These are phyloP conservation scores for Calonectria pauciramosa DNA, from an alignment of 2,329 filamentous ascomycete genomes.

Conservation along the genomic window DNA sequence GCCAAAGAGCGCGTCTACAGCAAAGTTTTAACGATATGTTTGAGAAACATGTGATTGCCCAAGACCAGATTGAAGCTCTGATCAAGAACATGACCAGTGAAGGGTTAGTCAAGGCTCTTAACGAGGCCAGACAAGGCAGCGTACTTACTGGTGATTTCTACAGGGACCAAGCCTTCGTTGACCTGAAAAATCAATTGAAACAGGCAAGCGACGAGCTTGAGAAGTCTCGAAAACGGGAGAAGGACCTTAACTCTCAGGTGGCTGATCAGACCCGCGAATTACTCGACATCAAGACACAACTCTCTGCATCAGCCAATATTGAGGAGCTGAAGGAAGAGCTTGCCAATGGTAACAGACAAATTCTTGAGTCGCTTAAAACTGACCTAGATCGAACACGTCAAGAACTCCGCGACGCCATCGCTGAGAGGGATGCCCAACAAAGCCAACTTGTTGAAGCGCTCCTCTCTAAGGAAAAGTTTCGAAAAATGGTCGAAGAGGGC, in stretches of 20 bases:
- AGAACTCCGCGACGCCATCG: constrained; percentile 62
- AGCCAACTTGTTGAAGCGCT: constrained; percentile 72
- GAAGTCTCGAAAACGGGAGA: constrained; percentile 56
- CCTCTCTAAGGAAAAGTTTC: constrained; percentile 71
- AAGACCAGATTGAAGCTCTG: constrained; percentile 70
- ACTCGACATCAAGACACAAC: constrained; percentile 64
- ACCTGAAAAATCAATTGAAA: constrained; percentile 63
- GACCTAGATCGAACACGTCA: constrained; percentile 70
- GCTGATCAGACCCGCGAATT: constrained; percentile 70
- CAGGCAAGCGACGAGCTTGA: constrained; percentile 63
- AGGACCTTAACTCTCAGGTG: constrained; percentile 62
- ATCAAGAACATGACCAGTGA: constrained; percentile 65
- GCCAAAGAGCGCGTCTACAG: constrained; percentile 65
- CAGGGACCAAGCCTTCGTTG: constrained; percentile 67
- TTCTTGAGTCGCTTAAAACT: constrained; percentile 69
- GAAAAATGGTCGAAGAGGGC: constrained; percentile 65
- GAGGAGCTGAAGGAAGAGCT: constrained; percentile 68
- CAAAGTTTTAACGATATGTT: constrained; percentile 69
- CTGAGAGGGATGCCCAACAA: constrained; percentile 70
- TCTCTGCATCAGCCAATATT: constrained; percentile 67
- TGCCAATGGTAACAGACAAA: constrained; percentile 70
- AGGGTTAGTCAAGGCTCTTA: constrained; percentile 65
- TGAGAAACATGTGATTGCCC: constrained; percentile 69
- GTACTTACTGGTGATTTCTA: constrained; percentile 62
- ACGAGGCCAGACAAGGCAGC: constrained; percentile 49